Conservation (phyloP, 2,329 filamentous ascomycete species). For the Emmonsia crescens region DNA sequence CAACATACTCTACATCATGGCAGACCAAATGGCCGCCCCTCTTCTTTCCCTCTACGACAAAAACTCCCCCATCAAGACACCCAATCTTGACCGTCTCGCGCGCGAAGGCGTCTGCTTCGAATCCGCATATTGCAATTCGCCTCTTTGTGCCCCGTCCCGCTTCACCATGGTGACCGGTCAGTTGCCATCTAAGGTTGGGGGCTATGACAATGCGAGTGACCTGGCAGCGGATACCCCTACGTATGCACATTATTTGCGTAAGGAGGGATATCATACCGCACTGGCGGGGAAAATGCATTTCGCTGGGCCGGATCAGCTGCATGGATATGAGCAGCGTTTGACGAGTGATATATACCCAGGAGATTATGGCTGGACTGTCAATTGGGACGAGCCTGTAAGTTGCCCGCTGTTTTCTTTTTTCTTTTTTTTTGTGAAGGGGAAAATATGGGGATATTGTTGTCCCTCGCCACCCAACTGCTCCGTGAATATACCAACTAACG, state of each 20-base stretch:
- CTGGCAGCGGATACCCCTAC: conserved; percentile 77
- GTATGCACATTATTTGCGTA: conserved; percentile 82
- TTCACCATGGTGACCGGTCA: conserved; percentile 93
- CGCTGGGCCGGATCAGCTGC: conserved; percentile 69
- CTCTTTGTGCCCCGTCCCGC: conserved; percentile 81
- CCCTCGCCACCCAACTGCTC: no score
- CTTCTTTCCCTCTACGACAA: conserved; percentile 86
- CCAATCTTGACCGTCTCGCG: conserved; percentile 75
- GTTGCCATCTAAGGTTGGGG: conserved; percentile 80
- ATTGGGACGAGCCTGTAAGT: conserved; percentile 75
- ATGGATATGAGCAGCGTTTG: conserved; percentile 83
- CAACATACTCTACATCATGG: conserved; percentile 91
- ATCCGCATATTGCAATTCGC: conserved; percentile 87
- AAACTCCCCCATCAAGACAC: conserved; percentile 81
- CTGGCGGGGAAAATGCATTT: conserved; percentile 97
- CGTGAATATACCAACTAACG: not conserved
- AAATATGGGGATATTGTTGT: no score
- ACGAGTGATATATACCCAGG: conserved; percentile 95
- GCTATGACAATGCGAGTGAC: conserved; percentile 83
- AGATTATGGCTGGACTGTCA: conserved; percentile 88
- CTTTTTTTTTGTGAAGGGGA: no score
- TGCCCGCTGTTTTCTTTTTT: not conserved
- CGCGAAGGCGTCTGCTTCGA: conserved; percentile 79
- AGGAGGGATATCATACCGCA: conserved; percentile 77
- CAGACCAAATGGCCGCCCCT: conserved; percentile 85